These are phyloP conservation scores for Pseudonitzschia pungens DNA, from an alignment of 108 stramenopile genomes.

Conservation along the genomic window DNA sequence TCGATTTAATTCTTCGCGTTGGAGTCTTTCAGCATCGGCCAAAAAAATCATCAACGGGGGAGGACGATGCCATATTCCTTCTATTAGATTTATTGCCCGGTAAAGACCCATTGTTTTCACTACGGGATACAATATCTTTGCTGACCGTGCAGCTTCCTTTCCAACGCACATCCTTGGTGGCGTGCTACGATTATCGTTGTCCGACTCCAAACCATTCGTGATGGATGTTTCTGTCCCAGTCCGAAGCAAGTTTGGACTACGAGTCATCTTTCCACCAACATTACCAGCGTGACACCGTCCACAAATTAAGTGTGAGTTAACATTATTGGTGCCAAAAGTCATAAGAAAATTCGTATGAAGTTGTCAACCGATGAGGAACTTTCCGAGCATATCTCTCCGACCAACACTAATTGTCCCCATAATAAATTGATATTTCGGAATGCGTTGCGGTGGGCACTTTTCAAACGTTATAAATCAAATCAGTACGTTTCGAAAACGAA, in stretches of 20 bases:
- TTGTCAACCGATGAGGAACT: neutral
- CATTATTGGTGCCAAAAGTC: neutral
- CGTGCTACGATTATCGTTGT: neutral
- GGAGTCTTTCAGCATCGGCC: neutral
- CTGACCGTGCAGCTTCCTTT: neutral
- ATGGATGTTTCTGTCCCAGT: neutral
- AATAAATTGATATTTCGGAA: too few relatives aligned
- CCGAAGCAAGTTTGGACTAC: neutral
- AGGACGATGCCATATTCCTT: neutral
- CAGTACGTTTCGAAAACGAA: too few relatives aligned
- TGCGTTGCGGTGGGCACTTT: too few relatives aligned
- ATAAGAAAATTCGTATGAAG: neutral
- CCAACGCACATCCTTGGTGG: neutral
- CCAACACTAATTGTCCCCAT: neutral
- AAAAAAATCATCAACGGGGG: neutral
- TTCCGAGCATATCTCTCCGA: neutral
- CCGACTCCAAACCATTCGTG: neutral
- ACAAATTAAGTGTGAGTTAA: neutral
- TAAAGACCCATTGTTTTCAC: neutral
- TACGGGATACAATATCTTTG: neutral
- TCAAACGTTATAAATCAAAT: too few relatives aligned
- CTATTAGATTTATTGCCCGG: neutral
- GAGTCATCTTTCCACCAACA: neutral
- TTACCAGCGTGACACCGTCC: neutral
- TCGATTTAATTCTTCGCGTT: neutral